These are phyloP conservation scores for Blastobotrys attinorum DNA, from an alignment of 805 yeast genomes.

Conservation along the genomic window DNA sequence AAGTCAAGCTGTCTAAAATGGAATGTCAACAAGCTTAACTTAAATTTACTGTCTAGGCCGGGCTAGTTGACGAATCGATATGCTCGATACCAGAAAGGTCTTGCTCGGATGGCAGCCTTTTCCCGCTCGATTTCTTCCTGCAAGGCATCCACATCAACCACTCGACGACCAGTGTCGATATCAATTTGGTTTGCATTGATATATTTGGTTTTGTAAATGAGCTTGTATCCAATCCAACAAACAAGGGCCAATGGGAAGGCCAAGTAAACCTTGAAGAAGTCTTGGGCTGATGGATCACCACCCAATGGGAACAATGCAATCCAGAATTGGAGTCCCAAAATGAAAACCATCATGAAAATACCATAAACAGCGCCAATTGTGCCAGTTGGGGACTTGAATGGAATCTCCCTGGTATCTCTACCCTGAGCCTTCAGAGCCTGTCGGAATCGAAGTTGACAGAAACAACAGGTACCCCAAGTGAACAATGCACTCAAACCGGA, in stretches of 20 bases:
- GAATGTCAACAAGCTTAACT: no score
- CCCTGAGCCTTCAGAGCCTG: slow-evolving; percentile 55
- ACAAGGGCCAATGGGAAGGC: slow-evolving; percentile 39
- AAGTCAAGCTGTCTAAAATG: no score
- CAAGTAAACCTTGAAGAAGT: slow-evolving; percentile 48
- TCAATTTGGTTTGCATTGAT: slow-evolving; percentile 45
- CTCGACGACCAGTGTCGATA: slow-evolving; percentile 57
- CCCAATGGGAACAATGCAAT: slow-evolving; percentile 67
- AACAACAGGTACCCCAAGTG: slow-evolving; percentile 71
- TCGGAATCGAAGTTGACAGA: slow-evolving; percentile 63
- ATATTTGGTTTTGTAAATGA: slow-evolving; percentile 36
- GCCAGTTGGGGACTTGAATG: slow-evolving; percentile 62
- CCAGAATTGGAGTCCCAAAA: slow-evolving; percentile 76
- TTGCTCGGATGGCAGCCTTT: slow-evolving; percentile 39
- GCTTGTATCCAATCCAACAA: slow-evolving; percentile 38
- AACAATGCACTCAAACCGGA: slow-evolving; percentile 71
- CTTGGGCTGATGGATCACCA: slow-evolving; percentile 7
- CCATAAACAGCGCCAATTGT: slow-evolving; percentile 62
- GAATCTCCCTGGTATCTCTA: slow-evolving; percentile 57
- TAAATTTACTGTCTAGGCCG: no score
- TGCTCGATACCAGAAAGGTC: slow-evolving; percentile 41
- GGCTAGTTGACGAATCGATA: no score
- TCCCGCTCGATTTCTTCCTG: slow-evolving; percentile 54
- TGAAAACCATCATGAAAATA: slow-evolving; percentile 44
- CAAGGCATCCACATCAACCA: slow-evolving; percentile 47